A percentile compares a stretch with the other conserved stretches of the same genome.
Evolutionary conservation across 495 filamentous ascomycete species (phyloP).

Genomic region (Sphaerosporella brunnea): DNA sequence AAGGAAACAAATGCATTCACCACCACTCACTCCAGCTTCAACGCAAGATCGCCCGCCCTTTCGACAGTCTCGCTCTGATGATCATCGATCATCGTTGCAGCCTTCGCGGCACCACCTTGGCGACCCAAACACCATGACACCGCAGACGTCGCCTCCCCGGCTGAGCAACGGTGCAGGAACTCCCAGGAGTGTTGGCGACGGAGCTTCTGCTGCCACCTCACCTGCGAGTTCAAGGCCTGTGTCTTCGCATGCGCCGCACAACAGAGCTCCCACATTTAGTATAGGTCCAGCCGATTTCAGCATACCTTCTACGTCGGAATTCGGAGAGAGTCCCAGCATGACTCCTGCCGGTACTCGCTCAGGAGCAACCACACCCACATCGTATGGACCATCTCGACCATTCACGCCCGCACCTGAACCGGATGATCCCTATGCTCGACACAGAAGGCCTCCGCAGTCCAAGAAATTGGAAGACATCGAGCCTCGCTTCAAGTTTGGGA

Average conservation of each 20-base stretch:
- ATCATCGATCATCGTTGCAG: constrained; percentile 18
- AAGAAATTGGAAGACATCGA: constrained; percentile 55
- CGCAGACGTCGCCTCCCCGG: constrained; percentile 40
- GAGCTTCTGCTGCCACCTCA: constrained; percentile 11
- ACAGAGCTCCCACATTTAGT: constrained; percentile 49
- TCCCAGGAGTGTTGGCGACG: constrained; percentile 20
- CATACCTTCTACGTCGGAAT: constrained; percentile 34
- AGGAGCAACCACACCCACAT: constrained; percentile 35
- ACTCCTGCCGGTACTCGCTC: constrained; percentile 30
- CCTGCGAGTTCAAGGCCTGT: constrained; percentile 25
- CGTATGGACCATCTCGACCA: constrained; percentile 31
- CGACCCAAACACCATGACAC: constrained; percentile 45
- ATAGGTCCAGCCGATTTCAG: constrained; percentile 51
- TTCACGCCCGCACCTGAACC: constrained; percentile 64
- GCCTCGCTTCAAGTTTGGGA: constrained; percentile 67
- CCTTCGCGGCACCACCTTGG: constrained; percentile 22
- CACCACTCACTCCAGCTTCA: constrained; percentile 73
- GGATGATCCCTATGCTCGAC: constrained; percentile 78
- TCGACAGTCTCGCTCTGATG: constrained; percentile 26
- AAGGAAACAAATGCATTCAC: constrained; percentile 51
- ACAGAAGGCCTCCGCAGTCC: constrained; percentile 55
- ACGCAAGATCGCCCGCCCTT: constrained; percentile 31
- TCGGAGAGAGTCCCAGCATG: constrained; percentile 38
- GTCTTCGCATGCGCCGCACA: constrained; percentile 8
- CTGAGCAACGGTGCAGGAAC: constrained; percentile 26